Conservation (phyloP, 164 flowering plant genomes). For the Kalanchoe fedtschenkoi region DNA sequence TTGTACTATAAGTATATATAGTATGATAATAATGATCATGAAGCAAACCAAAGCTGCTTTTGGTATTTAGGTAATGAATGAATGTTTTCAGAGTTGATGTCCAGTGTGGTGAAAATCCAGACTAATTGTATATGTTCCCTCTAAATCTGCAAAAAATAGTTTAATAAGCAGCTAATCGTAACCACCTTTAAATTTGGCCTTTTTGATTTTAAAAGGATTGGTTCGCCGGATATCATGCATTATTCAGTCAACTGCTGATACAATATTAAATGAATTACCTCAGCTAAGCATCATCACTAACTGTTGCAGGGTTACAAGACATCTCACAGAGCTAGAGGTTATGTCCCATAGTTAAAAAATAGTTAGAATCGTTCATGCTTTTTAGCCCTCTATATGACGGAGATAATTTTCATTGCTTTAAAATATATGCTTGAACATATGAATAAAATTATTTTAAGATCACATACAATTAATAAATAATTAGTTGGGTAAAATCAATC, state of each 20-base stretch:
- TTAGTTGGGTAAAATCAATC: too few species aligned
- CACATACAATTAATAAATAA: too few species aligned
- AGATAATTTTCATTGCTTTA: too few species aligned
- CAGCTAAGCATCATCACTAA: too few species aligned
- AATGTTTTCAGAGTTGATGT: background rate
- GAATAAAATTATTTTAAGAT: too few species aligned
- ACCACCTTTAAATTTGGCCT: background rate
- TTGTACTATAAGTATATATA: background rate
- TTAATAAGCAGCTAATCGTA: background rate
- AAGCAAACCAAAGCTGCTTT: background rate
- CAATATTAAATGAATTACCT: background rate
- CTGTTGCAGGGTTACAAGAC: too few species aligned
- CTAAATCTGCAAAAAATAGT: conserved; percentile 4
- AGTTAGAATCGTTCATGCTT: too few species aligned
- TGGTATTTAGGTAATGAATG: background rate
- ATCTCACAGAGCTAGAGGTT: too few species aligned
- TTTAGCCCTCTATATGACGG: too few species aligned
- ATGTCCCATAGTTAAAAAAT: too few species aligned
- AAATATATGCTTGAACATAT: too few species aligned
- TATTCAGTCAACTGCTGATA: background rate
- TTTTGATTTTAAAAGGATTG: background rate
- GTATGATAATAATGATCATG: background rate
- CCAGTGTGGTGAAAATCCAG: background rate
- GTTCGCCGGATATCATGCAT: background rate
- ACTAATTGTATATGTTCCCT: conserved; percentile 4